phyloP scores from a whole-genome alignment of 805 yeast species.

The Saturnispora mendoncae region DNA sequence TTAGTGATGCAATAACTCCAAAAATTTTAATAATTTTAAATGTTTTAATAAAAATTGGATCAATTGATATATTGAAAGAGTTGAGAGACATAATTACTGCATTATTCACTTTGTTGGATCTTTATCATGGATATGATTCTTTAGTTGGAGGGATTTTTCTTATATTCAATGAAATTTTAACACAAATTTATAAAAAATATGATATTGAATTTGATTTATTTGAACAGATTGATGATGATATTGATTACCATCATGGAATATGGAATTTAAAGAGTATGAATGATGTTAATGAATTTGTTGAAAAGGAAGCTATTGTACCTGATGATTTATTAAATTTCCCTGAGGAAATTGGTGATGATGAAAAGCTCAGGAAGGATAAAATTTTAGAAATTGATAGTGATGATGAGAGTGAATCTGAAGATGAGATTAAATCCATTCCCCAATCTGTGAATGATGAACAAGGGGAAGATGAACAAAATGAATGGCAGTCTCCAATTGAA shows the following conservation, averaged over 20 bases:
- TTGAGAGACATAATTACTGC: conserved; percentile 62
- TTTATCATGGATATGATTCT: conserved; percentile 71
- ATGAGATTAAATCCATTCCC: conserved; percentile 24
- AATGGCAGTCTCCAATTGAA: conserved; percentile 68
- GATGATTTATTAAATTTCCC: conserved; percentile 16
- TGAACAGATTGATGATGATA: conserved; percentile 21
- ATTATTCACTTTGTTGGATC: conserved; percentile 68
- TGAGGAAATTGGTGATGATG: conserved; percentile 14
- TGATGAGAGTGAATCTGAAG: conserved; percentile 31
- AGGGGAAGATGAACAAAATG: conserved; percentile 21
- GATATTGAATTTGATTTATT: not conserved
- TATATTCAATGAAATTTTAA: conserved; percentile 55
- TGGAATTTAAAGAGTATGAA: conserved; percentile 49
- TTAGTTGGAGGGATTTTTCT: conserved; percentile 66
- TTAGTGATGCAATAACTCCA: conserved; percentile 66
- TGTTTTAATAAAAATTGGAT: conserved; percentile 63
- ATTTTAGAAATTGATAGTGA: conserved; percentile 26
- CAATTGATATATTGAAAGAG: conserved; percentile 52
- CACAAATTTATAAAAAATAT: conserved; percentile 35
- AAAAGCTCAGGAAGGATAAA: conserved; percentile 15
- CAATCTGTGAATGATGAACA: conserved; percentile 23
- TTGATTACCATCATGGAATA: conserved; percentile 34
- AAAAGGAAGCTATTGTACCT: conserved; percentile 27
- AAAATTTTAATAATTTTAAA: conserved; percentile 61
- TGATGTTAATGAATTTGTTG: conserved; percentile 38